These are phyloP conservation scores for Trichoderma arundinaceum DNA, from an alignment of 2,329 filamentous ascomycete species.

Conservation along the genomic window DNA sequence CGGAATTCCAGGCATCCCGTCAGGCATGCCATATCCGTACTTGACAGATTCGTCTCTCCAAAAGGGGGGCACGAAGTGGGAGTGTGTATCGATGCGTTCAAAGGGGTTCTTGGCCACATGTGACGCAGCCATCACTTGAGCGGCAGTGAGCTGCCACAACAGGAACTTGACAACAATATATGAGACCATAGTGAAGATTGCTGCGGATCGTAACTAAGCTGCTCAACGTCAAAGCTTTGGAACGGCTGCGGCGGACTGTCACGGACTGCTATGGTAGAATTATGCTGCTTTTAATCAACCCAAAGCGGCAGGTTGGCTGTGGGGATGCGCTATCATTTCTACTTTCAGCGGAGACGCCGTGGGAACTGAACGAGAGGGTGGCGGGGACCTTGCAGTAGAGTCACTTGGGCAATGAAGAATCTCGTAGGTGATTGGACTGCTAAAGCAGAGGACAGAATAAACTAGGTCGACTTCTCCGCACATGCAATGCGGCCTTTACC, in stretches of 20 bases:
- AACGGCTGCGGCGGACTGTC: not conserved
- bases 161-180: not conserved
- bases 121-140: not conserved
- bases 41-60: constrained; percentile 49
- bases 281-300: not conserved
- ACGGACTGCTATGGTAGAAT: too few relatives aligned
- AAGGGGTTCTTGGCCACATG: not conserved
- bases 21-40: constrained; percentile 51
- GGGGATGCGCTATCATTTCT: not conserved
- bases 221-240: not conserved
- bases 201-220: not conserved
- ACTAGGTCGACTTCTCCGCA: too few relatives aligned
- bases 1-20: constrained; percentile 57
- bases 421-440: not conserved
- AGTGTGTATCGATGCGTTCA: constrained; percentile 51
- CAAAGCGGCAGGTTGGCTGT: not conserved
- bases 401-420: not conserved
- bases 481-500: too few relatives aligned
- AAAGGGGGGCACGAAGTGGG: constrained; percentile 51
- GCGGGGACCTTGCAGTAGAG: not conserved
- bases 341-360: not conserved
- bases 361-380: not conserved
- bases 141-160: not conserved
- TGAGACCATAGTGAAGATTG: not conserved
- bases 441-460: not conserved